These are phyloP conservation scores for Chytriomyces sp. DNA, from an alignment of 192 early-diverging fungal species.

Conservation along the genomic window DNA sequence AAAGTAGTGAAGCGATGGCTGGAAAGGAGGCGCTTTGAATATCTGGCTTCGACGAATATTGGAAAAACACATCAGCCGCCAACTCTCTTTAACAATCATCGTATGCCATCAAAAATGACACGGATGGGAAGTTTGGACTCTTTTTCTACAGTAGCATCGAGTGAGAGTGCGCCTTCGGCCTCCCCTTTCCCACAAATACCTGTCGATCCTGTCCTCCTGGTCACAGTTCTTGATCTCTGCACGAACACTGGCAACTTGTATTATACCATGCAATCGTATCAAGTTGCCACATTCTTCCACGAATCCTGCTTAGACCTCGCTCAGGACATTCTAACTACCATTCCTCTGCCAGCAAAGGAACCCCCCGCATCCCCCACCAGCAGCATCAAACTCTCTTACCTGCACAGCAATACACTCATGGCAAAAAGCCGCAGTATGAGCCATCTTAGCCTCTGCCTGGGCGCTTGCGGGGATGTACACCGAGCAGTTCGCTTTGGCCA, in stretches of 20 bases:
- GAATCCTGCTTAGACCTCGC: background rate
- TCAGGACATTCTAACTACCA: background rate
- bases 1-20: background rate
- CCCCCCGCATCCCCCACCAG: background rate
- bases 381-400: constrained; percentile 28
- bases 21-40: background rate
- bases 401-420: constrained; percentile 16
- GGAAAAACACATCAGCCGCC: too few relatives aligned
- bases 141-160: background rate
- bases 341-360: background rate
- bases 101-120: background rate
- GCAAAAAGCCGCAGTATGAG: constrained; percentile 25
- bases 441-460: constrained; percentile 22
- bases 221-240: background rate
- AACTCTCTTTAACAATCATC: background rate
- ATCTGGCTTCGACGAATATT: too few relatives aligned
- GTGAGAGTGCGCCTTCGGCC: background rate
- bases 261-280: background rate
- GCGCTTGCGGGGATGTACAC: background rate
- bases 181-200: background rate
- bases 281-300: background rate
- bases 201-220: background rate
- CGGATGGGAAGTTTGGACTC: background rate
- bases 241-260: background rate
- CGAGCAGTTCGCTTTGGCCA: constrained; percentile 18